Evolutionary conservation across 2,329 filamentous ascomycete genomes (phyloP).

Genomic region (Claviceps fusiformis): DNA sequence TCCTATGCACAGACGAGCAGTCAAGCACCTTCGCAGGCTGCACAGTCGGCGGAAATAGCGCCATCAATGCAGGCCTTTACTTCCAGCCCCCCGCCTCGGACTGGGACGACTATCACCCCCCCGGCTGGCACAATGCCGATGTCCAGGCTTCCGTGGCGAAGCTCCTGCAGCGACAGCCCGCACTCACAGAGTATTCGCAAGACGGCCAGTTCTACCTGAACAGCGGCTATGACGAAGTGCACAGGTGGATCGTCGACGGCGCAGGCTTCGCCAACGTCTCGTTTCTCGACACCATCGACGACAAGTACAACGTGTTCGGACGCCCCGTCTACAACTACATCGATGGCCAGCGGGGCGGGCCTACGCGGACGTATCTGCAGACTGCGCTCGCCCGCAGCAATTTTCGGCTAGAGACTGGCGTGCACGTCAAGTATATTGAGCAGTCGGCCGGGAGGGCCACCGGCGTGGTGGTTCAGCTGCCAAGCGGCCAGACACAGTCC

Average conservation of each 20-base stretch:
- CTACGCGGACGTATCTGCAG: slow-evolving; percentile 35
- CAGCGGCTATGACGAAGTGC: slow-evolving; percentile 27
- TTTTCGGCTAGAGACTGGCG: slow-evolving; percentile 30
- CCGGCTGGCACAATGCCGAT: slow-evolving; percentile 36
- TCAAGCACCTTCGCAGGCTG: slow-evolving; percentile 34
- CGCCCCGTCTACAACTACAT: slow-evolving; percentile 34
- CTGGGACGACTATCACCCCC: slow-evolving; percentile 35
- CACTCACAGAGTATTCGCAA: slow-evolving; percentile 27
- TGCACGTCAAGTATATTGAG: slow-evolving; percentile 29
- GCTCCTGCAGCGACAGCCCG: slow-evolving; percentile 29
- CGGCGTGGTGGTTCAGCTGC: slow-evolving; percentile 24
- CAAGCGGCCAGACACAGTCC: slow-evolving; percentile 17
- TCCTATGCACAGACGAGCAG: slow-evolving; percentile 26
- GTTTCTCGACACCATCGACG: slow-evolving; percentile 29
- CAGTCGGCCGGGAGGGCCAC: slow-evolving; percentile 25
- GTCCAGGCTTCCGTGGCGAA: slow-evolving; percentile 31
- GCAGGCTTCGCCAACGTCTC: slow-evolving; percentile 33
- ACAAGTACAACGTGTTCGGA: slow-evolving; percentile 35
- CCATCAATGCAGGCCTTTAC: slow-evolving; percentile 40
- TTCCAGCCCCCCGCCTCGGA: slow-evolving; percentile 39
- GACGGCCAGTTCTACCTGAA: slow-evolving; percentile 33
- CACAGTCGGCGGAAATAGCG: slow-evolving; percentile 35
- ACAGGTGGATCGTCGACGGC: slow-evolving; percentile 34
- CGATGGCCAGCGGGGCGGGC: slow-evolving; percentile 34
- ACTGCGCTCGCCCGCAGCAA: slow-evolving; percentile 25